Evolutionary conservation across 2,329 filamentous ascomycete genomes (phyloP).

Genomic region (Didymella exigua): DNA sequence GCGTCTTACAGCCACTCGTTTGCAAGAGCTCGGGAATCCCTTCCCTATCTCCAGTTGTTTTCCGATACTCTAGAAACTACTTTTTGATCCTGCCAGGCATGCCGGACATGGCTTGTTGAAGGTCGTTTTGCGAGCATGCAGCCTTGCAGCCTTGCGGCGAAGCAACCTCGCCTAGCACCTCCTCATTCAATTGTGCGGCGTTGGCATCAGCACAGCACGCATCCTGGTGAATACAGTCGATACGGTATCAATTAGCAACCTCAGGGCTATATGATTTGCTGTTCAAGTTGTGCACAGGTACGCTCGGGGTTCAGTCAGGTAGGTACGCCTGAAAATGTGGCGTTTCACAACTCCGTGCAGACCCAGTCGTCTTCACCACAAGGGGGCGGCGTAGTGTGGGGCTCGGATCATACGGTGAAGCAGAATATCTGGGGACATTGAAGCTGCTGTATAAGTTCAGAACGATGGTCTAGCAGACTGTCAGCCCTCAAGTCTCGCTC

Average conservation of each 20-base stretch:
- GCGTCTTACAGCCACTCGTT: conserved; percentile 1
- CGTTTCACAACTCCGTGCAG: conserved; percentile 8
- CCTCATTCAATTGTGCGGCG: background rate
- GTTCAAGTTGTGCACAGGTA: background rate
- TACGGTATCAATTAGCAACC: background rate
- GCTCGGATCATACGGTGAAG: conserved; percentile 6
- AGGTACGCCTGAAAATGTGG: conserved; percentile 11
- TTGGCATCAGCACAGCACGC: background rate
- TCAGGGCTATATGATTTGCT: background rate
- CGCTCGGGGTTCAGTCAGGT: conserved; percentile 6
- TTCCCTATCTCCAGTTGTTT: background rate
- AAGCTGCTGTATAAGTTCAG: conserved; percentile 6
- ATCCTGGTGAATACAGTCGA: background rate
- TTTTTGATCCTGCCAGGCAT: conserved; percentile 9
- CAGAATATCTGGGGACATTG: background rate
- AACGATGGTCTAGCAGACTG: background rate
- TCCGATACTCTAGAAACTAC: conserved; percentile 5
- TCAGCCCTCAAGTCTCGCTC: background rate
- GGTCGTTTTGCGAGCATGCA: background rate
- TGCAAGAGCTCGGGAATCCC: background rate
- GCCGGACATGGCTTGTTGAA: background rate
- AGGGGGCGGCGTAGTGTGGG: conserved; percentile 9
- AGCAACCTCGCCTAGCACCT: background rate
- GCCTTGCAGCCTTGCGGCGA: background rate
- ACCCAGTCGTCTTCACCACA: conserved; percentile 5